These are phyloP conservation scores for Tribonema minus DNA, from an alignment of 108 stramenopile species.

Conservation along the genomic window DNA sequence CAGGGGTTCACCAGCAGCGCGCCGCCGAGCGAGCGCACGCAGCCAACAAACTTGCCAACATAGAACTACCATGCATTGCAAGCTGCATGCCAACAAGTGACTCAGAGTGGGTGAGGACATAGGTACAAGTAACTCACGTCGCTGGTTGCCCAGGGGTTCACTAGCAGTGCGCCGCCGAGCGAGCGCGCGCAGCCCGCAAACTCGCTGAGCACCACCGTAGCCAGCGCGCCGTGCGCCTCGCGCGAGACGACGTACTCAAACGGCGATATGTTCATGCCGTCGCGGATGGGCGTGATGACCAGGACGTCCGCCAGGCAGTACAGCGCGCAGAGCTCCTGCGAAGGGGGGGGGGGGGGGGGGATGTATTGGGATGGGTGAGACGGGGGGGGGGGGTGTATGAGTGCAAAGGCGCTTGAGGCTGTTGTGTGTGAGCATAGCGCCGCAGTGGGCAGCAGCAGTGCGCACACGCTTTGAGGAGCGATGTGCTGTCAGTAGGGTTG, in stretches of 20 bases:
- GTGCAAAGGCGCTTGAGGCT: neutral
- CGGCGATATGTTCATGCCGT: conserved; percentile 47
- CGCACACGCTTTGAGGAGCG: neutral
- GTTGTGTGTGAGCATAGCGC: neutral
- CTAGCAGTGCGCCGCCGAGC: conserved; percentile 24
- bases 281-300: conserved; percentile 46
- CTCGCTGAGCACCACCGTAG: conserved; percentile 23
- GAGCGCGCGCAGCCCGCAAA: conserved; percentile 41
- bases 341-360: neutral
- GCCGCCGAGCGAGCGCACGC: conserved; percentile 28
- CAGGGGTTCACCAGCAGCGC: conserved; percentile 41
- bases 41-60: too few relatives aligned
- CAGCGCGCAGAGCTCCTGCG: conserved; percentile 41
- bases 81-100: too few relatives aligned
- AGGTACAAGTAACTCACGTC: too few relatives aligned
- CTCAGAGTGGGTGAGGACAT: too few relatives aligned
- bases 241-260: conserved; percentile 48
- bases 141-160: conserved; percentile 39
- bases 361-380: neutral
- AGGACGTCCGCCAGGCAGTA: conserved; percentile 38
- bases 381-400: neutral
- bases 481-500: too few relatives aligned
- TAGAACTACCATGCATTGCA: too few relatives aligned
- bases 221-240: conserved; percentile 2
- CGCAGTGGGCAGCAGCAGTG: neutral